Percentiles rank a stretch among this genome's conserved stretches.
Conservation (phyloP, 345 rosid species). For the Arabis hirsuta region DNA sequence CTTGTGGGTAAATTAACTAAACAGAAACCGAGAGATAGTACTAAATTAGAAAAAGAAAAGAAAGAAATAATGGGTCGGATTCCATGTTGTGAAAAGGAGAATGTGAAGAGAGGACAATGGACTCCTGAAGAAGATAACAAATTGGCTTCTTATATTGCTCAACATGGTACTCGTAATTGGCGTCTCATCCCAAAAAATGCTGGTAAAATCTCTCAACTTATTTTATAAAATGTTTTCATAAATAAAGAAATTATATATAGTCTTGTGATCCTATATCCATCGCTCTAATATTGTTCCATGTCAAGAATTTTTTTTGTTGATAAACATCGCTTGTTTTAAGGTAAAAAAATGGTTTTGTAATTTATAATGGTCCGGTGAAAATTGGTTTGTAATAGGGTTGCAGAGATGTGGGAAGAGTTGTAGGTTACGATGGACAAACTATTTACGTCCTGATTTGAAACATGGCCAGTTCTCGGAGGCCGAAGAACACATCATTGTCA, state of each 20-base stretch:
- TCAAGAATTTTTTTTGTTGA: not conserved
- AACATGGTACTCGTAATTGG: conserved; percentile 95
- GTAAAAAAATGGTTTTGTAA: not conserved
- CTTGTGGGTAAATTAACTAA: conserved; percentile 27
- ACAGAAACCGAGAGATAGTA: conserved; percentile 12
- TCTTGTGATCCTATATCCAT: not conserved
- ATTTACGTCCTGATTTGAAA: conserved; percentile 88
- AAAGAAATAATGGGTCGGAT: conserved; percentile 72
- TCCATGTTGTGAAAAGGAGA: conserved; percentile 95
- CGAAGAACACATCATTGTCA: conserved; percentile 85
- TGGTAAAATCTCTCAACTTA: conserved; percentile 41
- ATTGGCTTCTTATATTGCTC: conserved; percentile 85
- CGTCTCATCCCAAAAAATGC: conserved; percentile 97
- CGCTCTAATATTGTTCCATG: not conserved
- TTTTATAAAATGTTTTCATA: not conserved
- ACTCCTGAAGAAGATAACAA: conserved; percentile 98
- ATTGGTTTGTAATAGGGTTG: conserved; percentile 52
- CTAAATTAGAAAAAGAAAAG: not conserved
- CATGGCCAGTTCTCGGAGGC: conserved; percentile 73
- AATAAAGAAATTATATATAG: not conserved
- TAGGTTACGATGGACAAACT: conserved; percentile 86
- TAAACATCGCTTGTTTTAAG: not conserved
- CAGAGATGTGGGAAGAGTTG: conserved; percentile 97
- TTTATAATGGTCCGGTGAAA: conserved; percentile 4
- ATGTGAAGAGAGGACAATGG: conserved; percentile 96